Evolutionary conservation across 169 alveolate species (phyloP).

Genomic region (Babesia gibsoni): DNA sequence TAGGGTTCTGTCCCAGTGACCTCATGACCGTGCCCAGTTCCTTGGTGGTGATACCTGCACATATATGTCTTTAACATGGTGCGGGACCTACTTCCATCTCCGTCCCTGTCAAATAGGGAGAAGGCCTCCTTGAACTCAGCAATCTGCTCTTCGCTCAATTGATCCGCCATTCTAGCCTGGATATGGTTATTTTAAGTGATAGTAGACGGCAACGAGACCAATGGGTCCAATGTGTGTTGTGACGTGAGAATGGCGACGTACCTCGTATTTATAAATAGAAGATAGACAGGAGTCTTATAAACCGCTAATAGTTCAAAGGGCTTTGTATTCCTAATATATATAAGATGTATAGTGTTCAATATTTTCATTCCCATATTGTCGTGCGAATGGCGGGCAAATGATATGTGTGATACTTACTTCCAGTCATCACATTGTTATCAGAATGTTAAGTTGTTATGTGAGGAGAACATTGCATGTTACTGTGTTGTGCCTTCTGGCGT

Average conservation of each 20-base stretch:
- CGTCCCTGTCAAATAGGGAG: conserved; percentile 99
- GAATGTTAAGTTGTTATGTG: too few relatives aligned
- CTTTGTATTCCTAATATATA: not conserved
- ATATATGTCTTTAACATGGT: not conserved
- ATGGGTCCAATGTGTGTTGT: too few relatives aligned
- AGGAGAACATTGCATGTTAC: too few relatives aligned
- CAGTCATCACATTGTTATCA: too few relatives aligned
- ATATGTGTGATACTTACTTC: too few relatives aligned
- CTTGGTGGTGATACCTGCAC: conserved; percentile 90
- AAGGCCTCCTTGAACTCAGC: conserved; percentile 99
- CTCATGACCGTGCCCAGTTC: conserved; percentile 96
- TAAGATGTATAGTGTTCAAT: not conserved
- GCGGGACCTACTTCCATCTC: conserved; percentile 92
- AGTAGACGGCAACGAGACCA: too few relatives aligned
- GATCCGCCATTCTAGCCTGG: conserved; percentile 92
- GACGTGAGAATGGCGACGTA: not conserved
- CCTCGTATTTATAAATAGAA: conserved; percentile 1
- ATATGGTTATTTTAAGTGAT: too few relatives aligned
- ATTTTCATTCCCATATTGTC: not conserved
- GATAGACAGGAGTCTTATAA: not conserved
- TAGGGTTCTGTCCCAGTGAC: conserved; percentile 94
- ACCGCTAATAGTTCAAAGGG: not conserved
- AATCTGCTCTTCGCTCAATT: conserved; percentile 97
- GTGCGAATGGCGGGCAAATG: conserved; percentile 13
- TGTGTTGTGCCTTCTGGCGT: too few relatives aligned